Evolutionary conservation across 1,284 basidiomycete genomes (phyloP), one percentile per base, ranked within the genome.

Genomic region (Pseudozyma thailandica): DNA sequence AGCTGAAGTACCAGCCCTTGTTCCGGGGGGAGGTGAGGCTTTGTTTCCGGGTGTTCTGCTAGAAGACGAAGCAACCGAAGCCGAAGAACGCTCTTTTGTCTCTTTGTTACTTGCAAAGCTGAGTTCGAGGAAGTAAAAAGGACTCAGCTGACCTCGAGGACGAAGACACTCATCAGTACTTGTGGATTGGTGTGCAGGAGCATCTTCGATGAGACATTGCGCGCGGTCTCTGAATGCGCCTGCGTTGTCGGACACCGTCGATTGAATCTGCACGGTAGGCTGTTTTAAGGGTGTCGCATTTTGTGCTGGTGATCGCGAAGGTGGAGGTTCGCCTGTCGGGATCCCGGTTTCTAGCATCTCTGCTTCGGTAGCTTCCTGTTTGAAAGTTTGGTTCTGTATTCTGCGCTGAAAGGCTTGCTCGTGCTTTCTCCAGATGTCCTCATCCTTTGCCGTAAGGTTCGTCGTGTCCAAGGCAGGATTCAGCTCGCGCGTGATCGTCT

Each of bases 401-500:
- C 55, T 68, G 20, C 57, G 59, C 39, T 68, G 70, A 27, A 72
- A 72, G 8, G 65, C 58, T 31, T 68, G 64, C 46, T 72, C 70
- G 46, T 72, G 70, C 37, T 62, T 68, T 15, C 56, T 45, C 70
- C 70, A 72, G 16, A 72, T 53, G 30, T 72, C 70, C 41, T 72
- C 70, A 26, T 72, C 70, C 12, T 51, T 46, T 10, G 64, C 46
- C 9, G 58, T 62, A n/a, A 58, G 18, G 8, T 57, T 49, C 37
- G 35, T 28, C 7, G 49, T 2, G 23, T 65, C 63, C 9, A 39
- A 16, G 5, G 5, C 33, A 7, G 33, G 18, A 13, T 6, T 51
- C 3, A 20, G 16, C 16, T 65, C 47, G 27, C 48, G 42, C 15
- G 18, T 20, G 2, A 38, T 4, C 3, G 44, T 31, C 6, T 42